Percentiles rank a stretch among this genome's conserved stretches.
These are phyloP conservation scores for Neostapfia colusana DNA, from an alignment of 176 grass and related monocot species.

Conservation along the genomic window DNA sequence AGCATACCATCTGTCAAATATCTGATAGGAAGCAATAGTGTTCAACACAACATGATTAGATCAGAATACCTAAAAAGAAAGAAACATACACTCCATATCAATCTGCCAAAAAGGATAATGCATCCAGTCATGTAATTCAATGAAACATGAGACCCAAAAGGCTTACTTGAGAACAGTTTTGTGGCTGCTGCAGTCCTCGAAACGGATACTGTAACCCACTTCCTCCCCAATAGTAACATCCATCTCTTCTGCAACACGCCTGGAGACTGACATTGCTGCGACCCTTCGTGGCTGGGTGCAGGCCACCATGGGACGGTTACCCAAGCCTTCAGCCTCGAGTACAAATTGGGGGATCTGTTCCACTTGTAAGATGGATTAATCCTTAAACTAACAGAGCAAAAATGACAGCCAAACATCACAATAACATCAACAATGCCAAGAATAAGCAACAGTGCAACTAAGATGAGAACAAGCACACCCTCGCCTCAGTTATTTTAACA, in stretches of 20 bases:
- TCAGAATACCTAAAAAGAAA: constrained; percentile 67
- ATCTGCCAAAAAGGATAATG: constrained; percentile 56
- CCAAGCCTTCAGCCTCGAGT: constrained; percentile 65
- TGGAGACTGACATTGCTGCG: constrained; percentile 92
- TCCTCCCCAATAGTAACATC: constrained; percentile 95
- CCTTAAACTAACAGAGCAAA: background rate
- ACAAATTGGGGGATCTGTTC: constrained; percentile 98
- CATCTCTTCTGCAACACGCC: constrained; percentile 97
- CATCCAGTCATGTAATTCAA: constrained; percentile 33
- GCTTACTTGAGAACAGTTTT: constrained; percentile 98
- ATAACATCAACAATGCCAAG: background rate
- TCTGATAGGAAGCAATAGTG: constrained; percentile 95
- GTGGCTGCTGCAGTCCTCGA: constrained; percentile 97
- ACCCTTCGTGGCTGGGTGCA: constrained; percentile 92
- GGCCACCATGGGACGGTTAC: constrained; percentile 74
- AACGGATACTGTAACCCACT: constrained; percentile 96
- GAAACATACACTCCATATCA: constrained; percentile 48
- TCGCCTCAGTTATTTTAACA: background rate
- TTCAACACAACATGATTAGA: constrained; percentile 67
- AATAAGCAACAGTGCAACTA: background rate
- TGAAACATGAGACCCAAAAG: constrained; percentile 27
- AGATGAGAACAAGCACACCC: background rate
- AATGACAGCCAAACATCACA: background rate
- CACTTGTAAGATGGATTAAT: constrained; percentile 19
- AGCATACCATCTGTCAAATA: constrained; percentile 99